phyloP scores from a whole-genome alignment of 495 filamentous ascomycete genomes.

The Xylaria grammica region DNA sequence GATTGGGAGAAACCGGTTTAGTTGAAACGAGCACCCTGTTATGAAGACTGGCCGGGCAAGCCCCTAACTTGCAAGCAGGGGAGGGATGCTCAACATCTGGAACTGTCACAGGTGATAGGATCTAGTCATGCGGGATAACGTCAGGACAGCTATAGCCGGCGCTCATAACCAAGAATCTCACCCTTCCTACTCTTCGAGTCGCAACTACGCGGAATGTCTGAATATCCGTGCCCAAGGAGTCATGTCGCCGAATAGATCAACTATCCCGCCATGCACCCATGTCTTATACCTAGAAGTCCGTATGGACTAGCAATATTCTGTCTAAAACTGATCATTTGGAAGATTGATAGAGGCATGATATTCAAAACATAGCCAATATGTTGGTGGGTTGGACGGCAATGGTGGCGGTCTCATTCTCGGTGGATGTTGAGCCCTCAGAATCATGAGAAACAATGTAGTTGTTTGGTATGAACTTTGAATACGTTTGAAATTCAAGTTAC shows the following conservation, averaged over 20 bases:
- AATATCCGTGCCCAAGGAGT: conserved; percentile 5
- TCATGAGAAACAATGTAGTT: background rate
- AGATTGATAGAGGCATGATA: background rate
- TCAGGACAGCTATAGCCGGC: background rate
- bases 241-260: background rate
- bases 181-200: conserved; percentile 15
- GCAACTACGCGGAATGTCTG: conserved; percentile 12
- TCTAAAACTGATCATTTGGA: no score
- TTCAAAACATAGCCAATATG: background rate
- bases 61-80: conserved; percentile 8
- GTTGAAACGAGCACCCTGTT: conserved; percentile 11
- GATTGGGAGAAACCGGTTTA: background rate
- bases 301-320: background rate
- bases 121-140: conserved; percentile 6
- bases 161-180: background rate
- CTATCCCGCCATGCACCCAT: background rate
- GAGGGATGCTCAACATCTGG: conserved; percentile 4
- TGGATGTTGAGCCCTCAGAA: background rate
- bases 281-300: background rate
- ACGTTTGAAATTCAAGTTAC: background rate
- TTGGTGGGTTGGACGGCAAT: background rate
- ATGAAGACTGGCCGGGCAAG: background rate
- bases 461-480: background rate
- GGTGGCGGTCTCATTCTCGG: no score
- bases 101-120: conserved; percentile 17